A percentile compares a stretch with the other conserved stretches of the same genome.
Evolutionary conservation across 148 eudicot genomes (phyloP).

Genomic region (Rhododendron ovatum): DNA sequence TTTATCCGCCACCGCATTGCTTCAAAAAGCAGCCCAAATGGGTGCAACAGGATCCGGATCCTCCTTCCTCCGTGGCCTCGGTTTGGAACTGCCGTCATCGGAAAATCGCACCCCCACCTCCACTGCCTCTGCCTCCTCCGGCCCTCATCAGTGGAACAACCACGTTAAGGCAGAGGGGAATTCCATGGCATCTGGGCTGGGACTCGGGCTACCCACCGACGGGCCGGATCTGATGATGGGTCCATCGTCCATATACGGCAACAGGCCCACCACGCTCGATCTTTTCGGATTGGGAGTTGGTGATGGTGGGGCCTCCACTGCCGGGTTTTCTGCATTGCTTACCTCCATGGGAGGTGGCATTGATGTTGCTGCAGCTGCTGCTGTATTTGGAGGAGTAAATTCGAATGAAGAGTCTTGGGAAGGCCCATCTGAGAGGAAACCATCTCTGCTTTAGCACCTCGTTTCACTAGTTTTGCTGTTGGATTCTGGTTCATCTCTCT

Average conservation of each 20-base stretch:
- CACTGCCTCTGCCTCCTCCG: neutral
- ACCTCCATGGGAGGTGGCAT: slow-evolving; percentile 30
- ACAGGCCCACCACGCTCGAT: slow-evolving; percentile 60
- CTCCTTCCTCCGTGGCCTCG: slow-evolving; percentile 57
- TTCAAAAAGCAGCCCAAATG: slow-evolving; percentile 74
- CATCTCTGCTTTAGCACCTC: slow-evolving; percentile 19
- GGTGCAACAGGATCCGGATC: slow-evolving; percentile 50
- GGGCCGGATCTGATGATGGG: slow-evolving; percentile 30
- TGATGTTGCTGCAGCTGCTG: slow-evolving; percentile 14
- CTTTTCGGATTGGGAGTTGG: slow-evolving; percentile 61
- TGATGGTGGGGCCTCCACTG: slow-evolving; percentile 20
- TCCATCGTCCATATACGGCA: slow-evolving; percentile 30
- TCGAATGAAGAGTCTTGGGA: slow-evolving; percentile 32
- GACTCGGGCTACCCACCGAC: slow-evolving; percentile 30
- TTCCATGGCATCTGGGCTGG: slow-evolving; percentile 29
- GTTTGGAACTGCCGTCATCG: slow-evolving; percentile 26
- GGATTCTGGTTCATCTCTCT: neutral
- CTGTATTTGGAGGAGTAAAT: slow-evolving; percentile 18
- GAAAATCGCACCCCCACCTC: slow-evolving; percentile 13
- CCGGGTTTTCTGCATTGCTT: slow-evolving; percentile 39
- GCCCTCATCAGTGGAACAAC: slow-evolving; percentile 5
- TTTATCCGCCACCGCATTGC: slow-evolving; percentile 71
- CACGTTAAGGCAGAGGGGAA: slow-evolving; percentile 23
- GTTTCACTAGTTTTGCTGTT: neutral
- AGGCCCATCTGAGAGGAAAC: slow-evolving; percentile 30